Evolutionary conservation across 2,329 filamentous ascomycete genomes (phyloP), one percentile per base, ranked within the genome.

Genomic region (Neurospora crassa): DNA sequence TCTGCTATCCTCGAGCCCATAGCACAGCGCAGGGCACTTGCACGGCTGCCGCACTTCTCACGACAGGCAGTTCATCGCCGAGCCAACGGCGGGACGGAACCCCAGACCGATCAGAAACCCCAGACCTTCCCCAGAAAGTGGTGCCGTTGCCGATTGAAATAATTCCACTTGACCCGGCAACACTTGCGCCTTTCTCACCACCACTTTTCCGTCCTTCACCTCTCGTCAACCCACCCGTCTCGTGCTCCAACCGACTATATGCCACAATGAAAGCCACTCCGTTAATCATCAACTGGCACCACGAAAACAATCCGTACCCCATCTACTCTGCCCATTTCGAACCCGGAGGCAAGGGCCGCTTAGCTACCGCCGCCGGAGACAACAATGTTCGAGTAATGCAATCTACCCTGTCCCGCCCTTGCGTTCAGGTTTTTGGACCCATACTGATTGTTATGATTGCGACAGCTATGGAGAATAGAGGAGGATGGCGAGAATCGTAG

Each of bases 321-420:
- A 94, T 99, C 80, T 99, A 98, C 84, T 97, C 95, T 63, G 93
- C 94, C 76, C 95, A 98, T 81, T 99, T 98, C 80, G 95, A 99
- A 80, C 93, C 93, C 68, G 88, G 93, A 79, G 94, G 93, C 74
- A 97, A 96, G 81, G 94, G 94, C 70, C 90, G 96, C 78, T 84
- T 99, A 74, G 96, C 96, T 72, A 99, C 96, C 11, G 95, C 91
- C 74, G 96, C 95, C 78, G 96, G 96, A 80, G 96, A 99, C 82
- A 97, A 97, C 81, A 95, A 97, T 83, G 94, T 99, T 78, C 89
- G 96, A 82, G 92, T 95, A 89, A 89, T 74, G 90, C 82, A 72
- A 29, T 18, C 40, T 47, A 20, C 34, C 67, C 41, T 70, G 14
- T 37, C 20, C 68, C 11, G 40, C 29, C 34, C 18, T 18, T 20